Percentiles rank a stretch among this genome's conserved stretches.
These are phyloP conservation scores for Brassica juncea DNA, from an alignment of 345 rosid genomes.

Conservation along the genomic window DNA sequence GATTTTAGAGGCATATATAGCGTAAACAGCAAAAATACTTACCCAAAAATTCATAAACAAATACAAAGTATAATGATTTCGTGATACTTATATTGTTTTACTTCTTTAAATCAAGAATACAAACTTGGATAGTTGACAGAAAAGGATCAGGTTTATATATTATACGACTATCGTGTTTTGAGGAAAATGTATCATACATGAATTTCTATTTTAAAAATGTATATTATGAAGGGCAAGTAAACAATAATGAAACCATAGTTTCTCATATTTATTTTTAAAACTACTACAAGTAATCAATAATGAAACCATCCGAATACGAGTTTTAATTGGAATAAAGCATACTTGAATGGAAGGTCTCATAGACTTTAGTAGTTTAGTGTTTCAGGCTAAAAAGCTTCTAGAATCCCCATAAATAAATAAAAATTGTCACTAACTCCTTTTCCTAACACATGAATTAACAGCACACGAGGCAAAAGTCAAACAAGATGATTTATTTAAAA, in stretches of 20 bases:
- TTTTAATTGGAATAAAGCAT: too few species aligned
- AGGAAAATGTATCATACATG: background rate
- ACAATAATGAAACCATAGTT: background rate
- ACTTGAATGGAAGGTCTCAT: too few species aligned
- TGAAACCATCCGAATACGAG: background rate
- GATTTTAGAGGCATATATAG: background rate
- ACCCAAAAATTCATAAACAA: background rate
- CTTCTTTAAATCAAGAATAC: background rate
- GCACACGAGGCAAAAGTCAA: background rate
- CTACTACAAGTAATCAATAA: background rate
- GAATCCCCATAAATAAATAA: too few species aligned
- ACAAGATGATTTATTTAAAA: background rate
- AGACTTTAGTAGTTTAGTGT: too few species aligned
- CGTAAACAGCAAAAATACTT: too few species aligned
- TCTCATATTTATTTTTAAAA: background rate
- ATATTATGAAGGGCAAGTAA: too few species aligned
- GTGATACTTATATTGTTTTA: background rate
- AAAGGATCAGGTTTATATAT: background rate
- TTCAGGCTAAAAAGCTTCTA: too few species aligned
- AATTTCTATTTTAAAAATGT: too few species aligned
- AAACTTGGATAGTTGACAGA: background rate
- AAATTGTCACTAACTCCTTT: conserved; percentile 22
- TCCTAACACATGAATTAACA: conserved; percentile 26
- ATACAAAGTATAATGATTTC: too few species aligned
- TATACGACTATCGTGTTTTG: background rate